These are phyloP conservation scores for Nothophoma quercina DNA, from an alignment of 2,329 filamentous ascomycete genomes.

Conservation along the genomic window DNA sequence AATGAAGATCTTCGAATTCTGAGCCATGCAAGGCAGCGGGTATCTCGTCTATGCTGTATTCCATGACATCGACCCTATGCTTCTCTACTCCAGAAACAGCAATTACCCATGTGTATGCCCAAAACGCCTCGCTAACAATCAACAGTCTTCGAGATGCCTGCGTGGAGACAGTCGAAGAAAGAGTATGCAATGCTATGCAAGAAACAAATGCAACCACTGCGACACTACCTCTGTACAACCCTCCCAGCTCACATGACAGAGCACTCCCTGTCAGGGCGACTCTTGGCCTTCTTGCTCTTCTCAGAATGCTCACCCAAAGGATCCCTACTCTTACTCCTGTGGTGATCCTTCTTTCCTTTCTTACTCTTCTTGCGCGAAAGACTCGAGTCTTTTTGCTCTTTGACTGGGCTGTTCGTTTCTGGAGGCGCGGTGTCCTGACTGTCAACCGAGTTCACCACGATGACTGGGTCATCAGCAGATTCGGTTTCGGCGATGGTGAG, in stretches of 20 bases:
- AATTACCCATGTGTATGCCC: slow-evolving; percentile 15
- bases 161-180: background rate
- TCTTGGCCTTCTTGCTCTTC: slow-evolving; percentile 42
- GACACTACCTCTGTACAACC: background rate
- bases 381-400: slow-evolving; percentile 35
- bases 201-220: background rate
- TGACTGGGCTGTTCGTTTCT: slow-evolving; percentile 22
- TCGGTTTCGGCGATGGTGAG: slow-evolving; percentile 35
- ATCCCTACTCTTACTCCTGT: slow-evolving; percentile 53
- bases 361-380: slow-evolving; percentile 41
- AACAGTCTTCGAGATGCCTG: slow-evolving; percentile 1
- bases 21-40: slow-evolving; percentile 16
- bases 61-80: background rate
- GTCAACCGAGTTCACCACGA: slow-evolving; percentile 35
- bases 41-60: slow-evolving; percentile 34
- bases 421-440: slow-evolving; percentile 9
- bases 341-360: slow-evolving; percentile 42
- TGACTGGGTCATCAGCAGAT: slow-evolving; percentile 35
- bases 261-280: slow-evolving; percentile 54
- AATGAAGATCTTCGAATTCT: background rate
- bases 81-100: background rate
- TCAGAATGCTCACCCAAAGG: slow-evolving; percentile 36
- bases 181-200: slow-evolving; percentile 10
- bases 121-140: slow-evolving; percentile 36
- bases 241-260: slow-evolving; percentile 49